These are phyloP conservation scores for Cudoniella acicularis DNA, from an alignment of 495 filamentous ascomycete species.

Conservation along the genomic window DNA sequence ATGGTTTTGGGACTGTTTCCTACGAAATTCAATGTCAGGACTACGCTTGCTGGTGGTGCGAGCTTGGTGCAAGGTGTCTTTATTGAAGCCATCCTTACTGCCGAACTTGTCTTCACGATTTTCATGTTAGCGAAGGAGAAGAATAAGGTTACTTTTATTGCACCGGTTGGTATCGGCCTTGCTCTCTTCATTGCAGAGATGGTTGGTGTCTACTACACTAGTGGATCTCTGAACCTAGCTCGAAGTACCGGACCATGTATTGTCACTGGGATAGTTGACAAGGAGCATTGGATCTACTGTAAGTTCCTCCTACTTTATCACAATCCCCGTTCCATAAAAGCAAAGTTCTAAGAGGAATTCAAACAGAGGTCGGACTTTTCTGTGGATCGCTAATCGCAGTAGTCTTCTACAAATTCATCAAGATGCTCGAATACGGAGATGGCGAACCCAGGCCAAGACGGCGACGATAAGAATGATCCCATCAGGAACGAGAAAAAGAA, in stretches of 20 bases:
- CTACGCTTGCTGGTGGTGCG: conserved; percentile 38
- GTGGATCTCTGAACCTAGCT: conserved; percentile 69
- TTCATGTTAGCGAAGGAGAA: conserved; percentile 56
- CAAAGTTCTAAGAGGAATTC: no score
- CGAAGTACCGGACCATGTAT: conserved; percentile 69
- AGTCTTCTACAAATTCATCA: conserved; percentile 62
- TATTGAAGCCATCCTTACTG: conserved; percentile 52
- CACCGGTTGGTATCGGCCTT: conserved; percentile 49
- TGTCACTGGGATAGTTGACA: conserved; percentile 57
- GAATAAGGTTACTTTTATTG: conserved; percentile 45
- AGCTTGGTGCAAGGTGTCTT: conserved; percentile 48
- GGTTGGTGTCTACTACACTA: conserved; percentile 63
- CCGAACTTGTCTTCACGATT: conserved; percentile 51
- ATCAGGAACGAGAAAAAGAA: conserved; percentile 17
- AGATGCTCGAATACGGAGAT: conserved; percentile 67
- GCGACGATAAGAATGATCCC: conserved; percentile 20
- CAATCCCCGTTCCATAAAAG: no score
- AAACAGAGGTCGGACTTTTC: conserved; percentile 55
- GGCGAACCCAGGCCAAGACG: conserved; percentile 72
- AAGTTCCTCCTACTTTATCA: conserved; percentile 19
- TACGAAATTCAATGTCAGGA: conserved; percentile 42
- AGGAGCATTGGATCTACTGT: conserved; percentile 70
- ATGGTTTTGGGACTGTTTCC: conserved; percentile 52
- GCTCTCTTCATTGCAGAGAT: conserved; percentile 49
- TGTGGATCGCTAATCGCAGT: conserved; percentile 62